Evolutionary conservation across 129 eudicot species (phyloP).

Genomic region (Flaveria brownii): DNA sequence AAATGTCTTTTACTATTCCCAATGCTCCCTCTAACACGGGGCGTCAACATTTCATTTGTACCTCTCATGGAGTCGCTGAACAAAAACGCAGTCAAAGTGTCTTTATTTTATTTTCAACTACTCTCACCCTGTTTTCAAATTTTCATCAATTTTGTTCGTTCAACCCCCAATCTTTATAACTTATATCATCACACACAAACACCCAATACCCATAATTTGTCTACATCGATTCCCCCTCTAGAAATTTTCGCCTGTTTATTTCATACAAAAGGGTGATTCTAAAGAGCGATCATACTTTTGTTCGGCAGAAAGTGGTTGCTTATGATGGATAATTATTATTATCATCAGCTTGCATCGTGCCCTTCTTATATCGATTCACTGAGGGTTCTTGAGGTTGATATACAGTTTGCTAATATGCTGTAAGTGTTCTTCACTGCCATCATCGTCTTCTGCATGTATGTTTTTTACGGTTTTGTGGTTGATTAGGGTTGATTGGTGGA

Average conservation of each 20-base stretch:
- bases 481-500: background rate
- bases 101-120: slow-evolving; percentile 22
- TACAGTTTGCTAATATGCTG: slow-evolving; percentile 84
- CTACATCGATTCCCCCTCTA: background rate
- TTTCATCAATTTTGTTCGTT: background rate
- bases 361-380: slow-evolving; percentile 55
- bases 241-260: slow-evolving; percentile 14
- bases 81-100: slow-evolving; percentile 39
- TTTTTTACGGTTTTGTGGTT: background rate
- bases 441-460: slow-evolving; percentile 7
- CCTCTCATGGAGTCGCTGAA: slow-evolving; percentile 38
- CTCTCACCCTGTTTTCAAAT: slow-evolving; percentile 26
- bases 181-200: slow-evolving; percentile 4
- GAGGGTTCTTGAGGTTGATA: slow-evolving; percentile 65
- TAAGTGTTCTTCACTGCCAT: slow-evolving; percentile 29
- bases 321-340: slow-evolving; percentile 40
- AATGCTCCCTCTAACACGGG: background rate
- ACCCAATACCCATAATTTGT: background rate
- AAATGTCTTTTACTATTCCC: background rate
- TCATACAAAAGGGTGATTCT: slow-evolving; percentile 7
- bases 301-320: slow-evolving; percentile 12
- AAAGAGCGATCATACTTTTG: slow-evolving; percentile 27
- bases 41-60: slow-evolving; percentile 1
- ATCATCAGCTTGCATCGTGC: slow-evolving; percentile 44
- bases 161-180: slow-evolving; percentile 8